Evolutionary conservation across 179 eudicot species (phyloP).

Genomic region (Silene coronaria): DNA sequence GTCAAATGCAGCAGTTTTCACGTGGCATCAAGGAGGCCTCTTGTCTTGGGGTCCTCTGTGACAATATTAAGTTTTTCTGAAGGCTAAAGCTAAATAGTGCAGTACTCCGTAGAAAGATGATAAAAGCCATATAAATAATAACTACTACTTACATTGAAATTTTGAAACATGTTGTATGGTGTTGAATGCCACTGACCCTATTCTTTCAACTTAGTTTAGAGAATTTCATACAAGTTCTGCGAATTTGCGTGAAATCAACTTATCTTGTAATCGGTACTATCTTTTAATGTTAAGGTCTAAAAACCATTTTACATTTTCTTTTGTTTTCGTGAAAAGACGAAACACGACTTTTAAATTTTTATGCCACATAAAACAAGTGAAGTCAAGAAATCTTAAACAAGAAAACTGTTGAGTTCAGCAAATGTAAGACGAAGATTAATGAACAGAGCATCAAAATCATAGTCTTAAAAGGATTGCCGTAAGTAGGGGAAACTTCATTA

Average conservation of each 20-base stretch:
- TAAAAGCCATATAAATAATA: neutral
- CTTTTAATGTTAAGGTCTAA: neutral
- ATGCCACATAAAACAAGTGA: neutral
- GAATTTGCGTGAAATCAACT: neutral
- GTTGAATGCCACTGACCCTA: too few relatives aligned
- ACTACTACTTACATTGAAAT: too few relatives aligned
- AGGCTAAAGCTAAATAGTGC: neutral
- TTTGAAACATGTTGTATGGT: too few relatives aligned
- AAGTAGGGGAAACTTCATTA: neutral
- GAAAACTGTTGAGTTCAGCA: neutral
- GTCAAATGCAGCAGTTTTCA: slow-evolving; percentile 23
- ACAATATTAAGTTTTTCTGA: neutral
- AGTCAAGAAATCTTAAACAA: neutral
- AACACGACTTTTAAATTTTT: neutral
- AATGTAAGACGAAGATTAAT: neutral
- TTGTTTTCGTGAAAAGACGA: neutral
- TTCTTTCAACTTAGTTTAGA: neutral
- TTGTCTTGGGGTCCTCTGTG: slow-evolving; percentile 8
- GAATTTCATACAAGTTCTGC: neutral
- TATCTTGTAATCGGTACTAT: too few relatives aligned
- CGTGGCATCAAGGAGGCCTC: slow-evolving; percentile 14
- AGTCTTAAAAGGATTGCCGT: neutral
- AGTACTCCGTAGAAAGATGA: neutral
- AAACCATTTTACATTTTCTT: neutral
- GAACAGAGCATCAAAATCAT: neutral